Conservation (phyloP, 495 filamentous ascomycete species). For the Bacidia rubella region DNA sequence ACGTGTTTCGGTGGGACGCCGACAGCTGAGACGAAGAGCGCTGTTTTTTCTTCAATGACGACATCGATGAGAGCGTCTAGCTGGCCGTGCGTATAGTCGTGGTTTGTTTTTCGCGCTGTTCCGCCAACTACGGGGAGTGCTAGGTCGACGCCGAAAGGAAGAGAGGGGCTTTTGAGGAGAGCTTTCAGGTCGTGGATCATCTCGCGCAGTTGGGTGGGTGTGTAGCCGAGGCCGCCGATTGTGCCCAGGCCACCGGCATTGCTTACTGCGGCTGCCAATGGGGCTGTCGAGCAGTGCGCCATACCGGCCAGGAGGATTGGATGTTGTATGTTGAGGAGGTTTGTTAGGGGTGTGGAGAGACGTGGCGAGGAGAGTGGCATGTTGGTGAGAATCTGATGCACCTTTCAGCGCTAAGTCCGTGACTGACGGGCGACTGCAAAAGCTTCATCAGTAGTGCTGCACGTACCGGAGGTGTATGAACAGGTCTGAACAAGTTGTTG, state of each 20-base stretch:
- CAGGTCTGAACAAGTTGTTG: neutral
- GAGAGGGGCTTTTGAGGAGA: conserved; percentile 41
- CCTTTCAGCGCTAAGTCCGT: no score
- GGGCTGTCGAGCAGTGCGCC: conserved; percentile 65
- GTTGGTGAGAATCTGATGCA: neutral
- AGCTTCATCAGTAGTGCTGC: no score
- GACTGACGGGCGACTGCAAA: no score
- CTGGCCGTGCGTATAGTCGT: conserved; percentile 79
- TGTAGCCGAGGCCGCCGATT: conserved; percentile 78
- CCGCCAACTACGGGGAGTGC: conserved; percentile 77
- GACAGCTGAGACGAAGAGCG: conserved; percentile 69
- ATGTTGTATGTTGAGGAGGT: conserved; percentile 61
- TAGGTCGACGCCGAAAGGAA: conserved; percentile 80
- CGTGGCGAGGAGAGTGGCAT: conserved; percentile 46
- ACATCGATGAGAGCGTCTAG: conserved; percentile 74
- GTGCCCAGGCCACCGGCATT: conserved; percentile 80
- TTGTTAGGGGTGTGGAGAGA: conserved; percentile 63
- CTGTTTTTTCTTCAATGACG: conserved; percentile 61
- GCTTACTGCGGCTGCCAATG: conserved; percentile 72
- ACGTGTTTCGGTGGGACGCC: conserved; percentile 60
- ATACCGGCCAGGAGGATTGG: conserved; percentile 82
- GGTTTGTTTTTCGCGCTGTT: conserved; percentile 68
- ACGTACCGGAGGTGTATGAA: no score
- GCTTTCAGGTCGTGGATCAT: conserved; percentile 77
- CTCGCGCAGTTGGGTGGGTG: conserved; percentile 57